Percentiles rank a stretch among this genome's conserved stretches.
phyloP scores from a whole-genome alignment of 495 filamentous ascomycete species.

The Jackrogersella minutella region DNA sequence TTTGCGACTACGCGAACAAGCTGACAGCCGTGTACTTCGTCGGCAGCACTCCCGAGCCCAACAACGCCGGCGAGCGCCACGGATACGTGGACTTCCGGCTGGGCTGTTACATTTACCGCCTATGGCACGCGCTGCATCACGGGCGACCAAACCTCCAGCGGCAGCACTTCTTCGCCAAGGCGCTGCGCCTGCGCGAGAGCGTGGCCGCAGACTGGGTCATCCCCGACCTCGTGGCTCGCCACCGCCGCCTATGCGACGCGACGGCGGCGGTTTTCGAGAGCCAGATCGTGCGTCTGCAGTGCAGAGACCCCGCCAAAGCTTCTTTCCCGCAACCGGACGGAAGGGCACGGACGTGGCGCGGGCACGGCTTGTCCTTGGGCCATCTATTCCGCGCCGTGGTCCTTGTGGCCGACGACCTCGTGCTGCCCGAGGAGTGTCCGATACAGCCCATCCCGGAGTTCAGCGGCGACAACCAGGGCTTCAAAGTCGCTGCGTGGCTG shows the following conservation, averaged over 20 bases:
- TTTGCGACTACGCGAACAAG: conserved; percentile 32
- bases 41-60: conserved; percentile 8
- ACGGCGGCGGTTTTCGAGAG: conserved; percentile 13
- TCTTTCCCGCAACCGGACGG: conserved; percentile 15
- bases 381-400: conserved; percentile 35
- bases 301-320: neutral
- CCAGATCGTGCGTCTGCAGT: conserved; percentile 1
- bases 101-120: conserved; percentile 35
- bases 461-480: conserved; percentile 3
- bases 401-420: conserved; percentile 33
- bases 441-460: conserved; percentile 22
- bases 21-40: conserved; percentile 37
- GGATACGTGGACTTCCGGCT: conserved; percentile 29
- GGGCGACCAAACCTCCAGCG: conserved; percentile 37
- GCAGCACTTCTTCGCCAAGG: conserved; percentile 34
- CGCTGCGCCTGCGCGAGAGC: neutral
- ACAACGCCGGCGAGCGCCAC: conserved; percentile 17
- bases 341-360: conserved; percentile 31
- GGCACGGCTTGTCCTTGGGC: conserved; percentile 33
- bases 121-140: conserved; percentile 23
- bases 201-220: neutral
- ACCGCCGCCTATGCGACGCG: conserved; percentile 27
- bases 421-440: conserved; percentile 29
- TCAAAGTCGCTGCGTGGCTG: conserved; percentile 25
- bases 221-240: conserved; percentile 17